Evolutionary conservation across 345 rosid species (phyloP).

Genomic region (Sisymbrium irio): DNA sequence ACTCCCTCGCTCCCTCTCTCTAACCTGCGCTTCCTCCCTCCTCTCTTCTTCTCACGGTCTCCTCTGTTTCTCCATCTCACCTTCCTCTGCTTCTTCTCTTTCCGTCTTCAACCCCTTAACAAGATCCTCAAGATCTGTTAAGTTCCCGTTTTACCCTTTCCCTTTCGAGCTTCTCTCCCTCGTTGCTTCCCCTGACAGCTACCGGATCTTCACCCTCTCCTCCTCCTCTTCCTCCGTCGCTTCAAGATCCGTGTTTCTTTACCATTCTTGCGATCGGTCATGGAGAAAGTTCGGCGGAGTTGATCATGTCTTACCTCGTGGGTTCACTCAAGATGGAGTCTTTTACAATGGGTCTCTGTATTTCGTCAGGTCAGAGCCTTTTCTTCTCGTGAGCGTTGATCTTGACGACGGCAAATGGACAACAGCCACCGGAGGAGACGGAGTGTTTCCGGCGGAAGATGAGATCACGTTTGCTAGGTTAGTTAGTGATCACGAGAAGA

Average conservation of each 20-base stretch:
- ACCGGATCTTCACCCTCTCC: slow-evolving; percentile 59
- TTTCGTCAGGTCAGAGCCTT: slow-evolving; percentile 65
- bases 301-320: slow-evolving; percentile 41
- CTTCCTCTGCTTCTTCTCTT: slow-evolving; percentile 48
- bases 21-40: slow-evolving; percentile 30
- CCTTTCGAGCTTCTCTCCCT: slow-evolving; percentile 59
- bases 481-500: slow-evolving; percentile 49
- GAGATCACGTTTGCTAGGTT: slow-evolving; percentile 65
- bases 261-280: slow-evolving; percentile 47
- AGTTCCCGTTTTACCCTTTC: slow-evolving; percentile 65
- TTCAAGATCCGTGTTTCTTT: slow-evolving; percentile 45
- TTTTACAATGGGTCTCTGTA: slow-evolving; percentile 52
- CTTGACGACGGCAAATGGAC: slow-evolving; percentile 52
- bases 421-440: slow-evolving; percentile 14
- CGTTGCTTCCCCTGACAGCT: slow-evolving; percentile 48
- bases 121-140: slow-evolving; percentile 53
- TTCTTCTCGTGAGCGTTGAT: slow-evolving; percentile 46
- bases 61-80: slow-evolving; percentile 57
- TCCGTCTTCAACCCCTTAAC: slow-evolving; percentile 63
- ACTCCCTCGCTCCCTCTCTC: slow-evolving; percentile 39
- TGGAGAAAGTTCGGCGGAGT: slow-evolving; percentile 54
- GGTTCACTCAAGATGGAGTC: slow-evolving; percentile 59
- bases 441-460: slow-evolving; percentile 37
- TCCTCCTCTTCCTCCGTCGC: slow-evolving; percentile 31
- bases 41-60: slow-evolving; percentile 71